Evolutionary conservation across 1,284 basidiomycete species (phyloP), one percentile per base, ranked within the genome.

Genomic region (Moesziomyces sp.): DNA sequence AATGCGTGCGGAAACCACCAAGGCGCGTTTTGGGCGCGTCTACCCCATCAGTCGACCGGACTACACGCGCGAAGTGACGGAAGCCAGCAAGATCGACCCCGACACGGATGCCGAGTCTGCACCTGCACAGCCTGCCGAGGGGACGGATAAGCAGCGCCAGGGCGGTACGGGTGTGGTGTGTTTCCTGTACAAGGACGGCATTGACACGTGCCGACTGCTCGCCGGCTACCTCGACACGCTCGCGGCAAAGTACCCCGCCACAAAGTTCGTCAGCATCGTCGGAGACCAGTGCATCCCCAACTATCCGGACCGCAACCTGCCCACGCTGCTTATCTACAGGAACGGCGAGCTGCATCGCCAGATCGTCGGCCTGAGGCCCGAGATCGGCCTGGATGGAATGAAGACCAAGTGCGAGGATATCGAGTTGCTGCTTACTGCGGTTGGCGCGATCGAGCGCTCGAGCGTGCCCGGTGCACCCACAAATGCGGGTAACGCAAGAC

Each of bases 251-350:
- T 91, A 97, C 84, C 93, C 94, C 3, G 89, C 91, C 26, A 93
- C 94, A 10, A 98, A 98, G 85, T 98, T 99, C 79, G 92, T 98
- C 67, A 93, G 92, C 40, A 98, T 99, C 77, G 90, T 96, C 2
- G 94, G 94, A 30, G 90, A 93, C 85, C 80, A 96, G 85, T 98
- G 96, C 86, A 97, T 99, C 77, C 91, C 93, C 24, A 92, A 98
- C 85, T 91, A 98, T 52, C 96, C 96, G 9, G 96, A 98, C 80
- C 88, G 89, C 43, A 91, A 95, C 62, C 86, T 95, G 48, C 97
- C 96, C 1, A 98, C 96, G 86, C 86, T 99, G 58, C 90, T 99
- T 73, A 87, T 97, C 42, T 99, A 99, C 85, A 89, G 92, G 45
- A 91, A 91, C 73, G 97, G 97, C 18, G 91, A 96, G 49, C 91